These are phyloP conservation scores for Filosporella fistucella DNA, from an alignment of 495 filamentous ascomycete genomes.

Conservation along the genomic window DNA sequence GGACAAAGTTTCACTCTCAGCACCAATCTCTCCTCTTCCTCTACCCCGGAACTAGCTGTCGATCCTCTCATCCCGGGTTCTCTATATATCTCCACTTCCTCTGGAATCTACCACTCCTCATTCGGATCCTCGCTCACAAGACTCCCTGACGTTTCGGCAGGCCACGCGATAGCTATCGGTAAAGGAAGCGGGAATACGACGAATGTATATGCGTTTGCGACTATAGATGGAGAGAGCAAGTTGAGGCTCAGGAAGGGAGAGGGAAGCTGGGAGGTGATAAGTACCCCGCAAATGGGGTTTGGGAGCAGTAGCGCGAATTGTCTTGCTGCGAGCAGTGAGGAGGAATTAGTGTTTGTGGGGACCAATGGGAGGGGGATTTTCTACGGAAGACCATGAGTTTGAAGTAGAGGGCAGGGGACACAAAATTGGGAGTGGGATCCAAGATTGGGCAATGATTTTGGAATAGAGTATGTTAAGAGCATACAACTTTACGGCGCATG, in stretches of 20 bases:
- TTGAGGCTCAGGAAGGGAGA: conserved; percentile 33
- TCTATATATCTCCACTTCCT: conserved; percentile 48
- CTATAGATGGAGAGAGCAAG: conserved; percentile 11
- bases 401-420: no score
- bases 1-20: conserved; percentile 38
- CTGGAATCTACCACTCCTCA: conserved; percentile 46
- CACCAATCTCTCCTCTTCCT: conserved; percentile 30
- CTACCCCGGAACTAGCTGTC: conserved; percentile 39
- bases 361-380: conserved; percentile 56
- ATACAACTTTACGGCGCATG: no score
- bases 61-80: conserved; percentile 46
- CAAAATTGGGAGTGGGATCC: no score
- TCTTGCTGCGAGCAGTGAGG: conserved; percentile 42
- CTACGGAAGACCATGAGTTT: conserved; percentile 27
- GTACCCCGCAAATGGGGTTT: conserved; percentile 46
- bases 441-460: conserved; percentile 36
- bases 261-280: conserved; percentile 46
- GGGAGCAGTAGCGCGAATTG: conserved; percentile 39
- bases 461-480: no score
- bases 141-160: conserved; percentile 11
- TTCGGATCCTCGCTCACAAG: conserved; percentile 41
- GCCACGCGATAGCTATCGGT: conserved; percentile 7
- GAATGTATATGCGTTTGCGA: conserved; percentile 17
- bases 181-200: not conserved
- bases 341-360: conserved; percentile 48